Conservation (phyloP, 2,329 filamentous ascomycete genomes). For the Calonectria ilicicola region DNA sequence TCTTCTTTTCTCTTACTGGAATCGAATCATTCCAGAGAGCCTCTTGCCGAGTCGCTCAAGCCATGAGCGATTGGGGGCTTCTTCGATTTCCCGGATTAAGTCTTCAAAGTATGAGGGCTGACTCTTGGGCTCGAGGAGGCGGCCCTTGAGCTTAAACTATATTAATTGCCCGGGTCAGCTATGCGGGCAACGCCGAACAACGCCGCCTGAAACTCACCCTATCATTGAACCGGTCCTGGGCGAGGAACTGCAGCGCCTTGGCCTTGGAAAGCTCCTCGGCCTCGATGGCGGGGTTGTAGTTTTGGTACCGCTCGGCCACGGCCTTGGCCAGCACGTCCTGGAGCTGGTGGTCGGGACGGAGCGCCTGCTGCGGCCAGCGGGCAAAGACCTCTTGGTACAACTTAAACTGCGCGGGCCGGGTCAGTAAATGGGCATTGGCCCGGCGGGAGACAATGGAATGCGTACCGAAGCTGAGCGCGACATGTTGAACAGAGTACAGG, state of each 20-base stretch:
- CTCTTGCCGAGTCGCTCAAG: constrained; percentile 64
- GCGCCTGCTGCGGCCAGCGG: constrained; percentile 73
- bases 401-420: constrained; percentile 44
- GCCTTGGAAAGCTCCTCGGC: constrained; percentile 66
- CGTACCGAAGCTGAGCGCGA: constrained; percentile 49
- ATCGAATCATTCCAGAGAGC: constrained; percentile 69
- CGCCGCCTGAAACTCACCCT: constrained; percentile 55
- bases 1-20: constrained; percentile 55
- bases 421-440: constrained; percentile 4
- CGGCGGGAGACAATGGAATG: neutral
- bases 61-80: constrained; percentile 69
- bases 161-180: constrained; percentile 25
- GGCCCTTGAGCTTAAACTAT: constrained; percentile 57
- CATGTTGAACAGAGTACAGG: constrained; percentile 42
- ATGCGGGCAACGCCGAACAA: neutral
- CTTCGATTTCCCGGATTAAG: constrained; percentile 71
- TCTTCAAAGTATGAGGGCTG: constrained; percentile 74
- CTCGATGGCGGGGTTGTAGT: constrained; percentile 52
- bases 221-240: constrained; percentile 70
- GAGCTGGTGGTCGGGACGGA: constrained; percentile 73
- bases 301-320: constrained; percentile 50
- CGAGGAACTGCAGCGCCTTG: constrained; percentile 69
- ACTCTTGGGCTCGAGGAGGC: constrained; percentile 68
- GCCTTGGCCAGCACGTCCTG: constrained; percentile 63
- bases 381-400: constrained; percentile 55